Base-by-base conservation (phyloP, 164 flowering plant genomes). In the Vitis cinerea region DNA sequence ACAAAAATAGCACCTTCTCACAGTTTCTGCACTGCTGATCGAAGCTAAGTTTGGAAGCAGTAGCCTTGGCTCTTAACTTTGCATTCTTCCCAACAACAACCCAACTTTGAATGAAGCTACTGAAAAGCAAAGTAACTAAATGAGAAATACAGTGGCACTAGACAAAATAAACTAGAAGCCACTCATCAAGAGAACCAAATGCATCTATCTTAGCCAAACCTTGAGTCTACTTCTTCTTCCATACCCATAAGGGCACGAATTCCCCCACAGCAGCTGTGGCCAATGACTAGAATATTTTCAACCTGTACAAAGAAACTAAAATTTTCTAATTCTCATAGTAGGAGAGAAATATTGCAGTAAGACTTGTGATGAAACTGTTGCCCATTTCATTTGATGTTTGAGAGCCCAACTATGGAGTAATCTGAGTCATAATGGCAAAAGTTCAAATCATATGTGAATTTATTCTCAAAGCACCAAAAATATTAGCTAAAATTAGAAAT, bases 251-350 rank as follows among this genome's bases (percentile, higher is more conserved):
- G 89, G 44, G 99, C 98, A 61, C 81, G 88, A 59, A 93, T 95
- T 63, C 99, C 99, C 59, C 97, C 98, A 75, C 99, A 96, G 56
- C 95, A 77, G 71, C 95, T 91, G 77, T 95, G 99, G 54, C 99
- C 99, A 77, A 89, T 79, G 48, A 95, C 87, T 31, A 93, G 74
- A 65, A 95, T 82, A 69, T 95, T 90, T 71, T 83, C 84, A 68
- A 95, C 98, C 99, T 95, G 81, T 71, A 75, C 51, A 75, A 61
- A 29, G 61, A 71, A 67, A 5, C 29, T 23, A 23, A 23, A 23
- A 59, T 53, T 7, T 31, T 69, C 37, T 59, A 10, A 3, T 17
- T 72, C 49, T 57, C 69, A 64, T 23, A 57, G 16, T 19, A 66
- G 72, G 37, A 52, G 27, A 53, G 50, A 0, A 9, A 66, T 13